Evolutionary conservation across 768 basidiomycete species (phyloP), one percentile per base, ranked within the genome.

Genomic region (Xerocomellus amylosporus): DNA sequence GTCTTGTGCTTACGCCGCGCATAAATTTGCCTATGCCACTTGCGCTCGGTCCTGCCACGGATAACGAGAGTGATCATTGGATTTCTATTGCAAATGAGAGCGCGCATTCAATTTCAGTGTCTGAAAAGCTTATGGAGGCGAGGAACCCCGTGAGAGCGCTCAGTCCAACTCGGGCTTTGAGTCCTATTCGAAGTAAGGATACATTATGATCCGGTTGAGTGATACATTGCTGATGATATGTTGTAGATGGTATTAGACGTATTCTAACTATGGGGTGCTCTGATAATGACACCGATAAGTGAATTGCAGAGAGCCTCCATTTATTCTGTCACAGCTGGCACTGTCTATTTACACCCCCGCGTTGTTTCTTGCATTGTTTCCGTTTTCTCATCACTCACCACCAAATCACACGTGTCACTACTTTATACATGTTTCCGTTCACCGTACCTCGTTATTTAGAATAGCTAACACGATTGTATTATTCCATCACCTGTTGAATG

Each of bases 81-180:
- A 17, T 28, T 15, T 30, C 55, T 39, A 31, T 51, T 31, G 37
- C 51, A 22, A 39, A 44, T 15, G 52, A 57, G 14, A 45, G 46
- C 28, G 13, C 14, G 4, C 41, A 34, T n/a, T 13, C 24, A 5
- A 31, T 49, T n/a, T 13, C 22, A 5, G 36, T 49, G 37, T 14
- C 49, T 31, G 58, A 47, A 39, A 51, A 22, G 8, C n/a, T 55
- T n/a, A 42, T 4, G 15, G 15, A 47, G 28, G 37, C 55, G 2
- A 52, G 50, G 15, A 69, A 59, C 33, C 59, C 64, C 4, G 47
- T 45, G 2, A 68, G 69, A 50, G 59, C 64, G 15, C 51, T 69
- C 39, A 72, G 73, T 62, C 74, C 74, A 45, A 55, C 68, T 3
- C 64, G 69, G 50, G 71, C 73, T 51, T 58, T 62, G 58, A 68